Conservation (phyloP, 1,139 yeast species). For the Kodamaea ohmeri region DNA sequence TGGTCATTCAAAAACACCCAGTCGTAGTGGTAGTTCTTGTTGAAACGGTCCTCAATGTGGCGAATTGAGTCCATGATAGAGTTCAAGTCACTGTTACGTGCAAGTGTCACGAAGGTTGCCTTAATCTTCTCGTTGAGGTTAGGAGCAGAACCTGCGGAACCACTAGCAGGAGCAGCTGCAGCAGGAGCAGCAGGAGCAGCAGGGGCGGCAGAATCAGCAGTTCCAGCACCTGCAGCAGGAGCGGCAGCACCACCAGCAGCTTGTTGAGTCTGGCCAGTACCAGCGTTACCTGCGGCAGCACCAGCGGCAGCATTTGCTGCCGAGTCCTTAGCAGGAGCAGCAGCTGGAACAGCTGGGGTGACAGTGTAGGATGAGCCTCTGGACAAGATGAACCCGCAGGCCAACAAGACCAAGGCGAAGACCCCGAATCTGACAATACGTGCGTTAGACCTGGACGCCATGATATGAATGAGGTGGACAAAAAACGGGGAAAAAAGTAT, state of each 20-base stretch:
- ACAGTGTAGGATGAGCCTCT: constrained; percentile 51
- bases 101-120: constrained; percentile 47
- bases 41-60: constrained; percentile 46
- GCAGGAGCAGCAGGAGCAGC: constrained; percentile 4
- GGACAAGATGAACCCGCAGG: constrained; percentile 59
- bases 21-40: constrained; percentile 41
- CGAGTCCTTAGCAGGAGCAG: neutral
- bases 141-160: constrained; percentile 10
- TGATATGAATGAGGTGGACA: constrained; percentile 19
- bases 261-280: neutral
- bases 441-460: constrained; percentile 56
- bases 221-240: constrained; percentile 9
- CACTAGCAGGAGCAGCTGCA: constrained; percentile 16
- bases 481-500: constrained; percentile 4
- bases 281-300: constrained; percentile 15
- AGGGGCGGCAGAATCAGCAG: constrained; percentile 6
- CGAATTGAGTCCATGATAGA: constrained; percentile 40
- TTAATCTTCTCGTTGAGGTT: constrained; percentile 28
- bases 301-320: constrained; percentile 5
- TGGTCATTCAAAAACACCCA: constrained; percentile 49
- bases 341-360: constrained; percentile 13
- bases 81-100: constrained; percentile 41
- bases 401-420: constrained; percentile 54
- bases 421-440: constrained; percentile 60
- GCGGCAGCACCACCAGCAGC: constrained; percentile 4